Base-by-base conservation (phyloP, 2,329 filamentous ascomycete species). In the Orbilia oligospora region DNA sequence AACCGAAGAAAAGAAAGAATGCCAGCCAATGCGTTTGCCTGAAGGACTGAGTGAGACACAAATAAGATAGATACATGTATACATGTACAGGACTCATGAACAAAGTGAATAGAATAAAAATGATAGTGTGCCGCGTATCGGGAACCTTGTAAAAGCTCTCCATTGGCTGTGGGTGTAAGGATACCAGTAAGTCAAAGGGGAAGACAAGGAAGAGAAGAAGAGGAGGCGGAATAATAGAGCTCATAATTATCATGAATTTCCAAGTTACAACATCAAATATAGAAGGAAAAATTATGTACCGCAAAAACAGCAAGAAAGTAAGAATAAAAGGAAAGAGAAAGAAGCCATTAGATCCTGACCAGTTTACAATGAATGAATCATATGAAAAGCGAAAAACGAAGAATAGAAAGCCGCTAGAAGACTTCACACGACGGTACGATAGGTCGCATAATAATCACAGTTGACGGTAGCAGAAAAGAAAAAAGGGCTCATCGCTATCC, bases 271-370 rank as follows among this genome's bases (percentile, higher is more conserved):
- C 48, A 66, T 66, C 44, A 51, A 53, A 41, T 51, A 5, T 58
- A 49, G 53, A 14, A 24, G 33, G 24, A n/a, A n/a, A n/a, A n/a
- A 56, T 61, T 71, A 65, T 63, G 55, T 64, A 71, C 58, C 44
- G 41, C 30, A 58, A 51, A 44, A 44, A 55, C 36, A 41, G 53
- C 27, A 44, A 64, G 12, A 38, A 71, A 33, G 38, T n/a, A 36
- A 14, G 18, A 46, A 46, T 18, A 46, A 56, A 36, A 44, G 22
- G 16, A 4, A 44, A 33, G 41, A 61, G 6, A 22, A 61, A 49
- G 38, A 49, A 48, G 49, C 12, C 44, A 51, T 48, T 36, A 71
- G n/a, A 65, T 53, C 30, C 30, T 49, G 48, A 65, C 46, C 38
- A n/a, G n/a, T n/a, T n/a, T n/a, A 41, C 48, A 55, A 41, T 44